Evolutionary conservation across 352 stramenopile genomes (phyloP), one percentile per base, ranked within the genome.

Genomic region (Pythium apleroticum): DNA sequence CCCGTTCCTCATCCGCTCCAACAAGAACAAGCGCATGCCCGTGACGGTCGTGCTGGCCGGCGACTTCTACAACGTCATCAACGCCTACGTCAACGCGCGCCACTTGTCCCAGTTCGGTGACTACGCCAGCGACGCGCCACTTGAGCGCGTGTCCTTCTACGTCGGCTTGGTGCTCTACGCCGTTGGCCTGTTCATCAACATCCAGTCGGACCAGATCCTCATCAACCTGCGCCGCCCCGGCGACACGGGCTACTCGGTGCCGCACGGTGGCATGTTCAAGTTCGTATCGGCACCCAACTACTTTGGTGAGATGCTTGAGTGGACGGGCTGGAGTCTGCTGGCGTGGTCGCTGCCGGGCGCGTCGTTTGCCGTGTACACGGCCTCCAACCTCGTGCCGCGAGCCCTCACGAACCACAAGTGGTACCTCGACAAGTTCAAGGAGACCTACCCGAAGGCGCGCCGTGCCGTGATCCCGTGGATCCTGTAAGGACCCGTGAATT

Each of bases 231-330:
- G 81, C 57, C 75, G 76, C 33, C 78, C 80, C 4, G 74, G 77
- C 15, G 78, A 90, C 53, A 80, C 68, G 10, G 75, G 63, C 28
- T 93, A 91, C 60, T 69, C 74, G 35, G 85, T 93, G 46, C 84
- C 84, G 1, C 45, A 66, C 46, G 81, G 81, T 4, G 81, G 77
- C 20, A 63, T 93, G 65, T 93, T 93, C 59, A 66, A 77, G 67
- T 86, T 78, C 45, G 72, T 93, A n/a, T 88, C 81, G 39, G 80
- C 78, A n/a, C 78, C 84, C 10, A 93, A 93, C 69, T 89, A 90
- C 61, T 72, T 93, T 31, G 81, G 80, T 12, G 84, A 93, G 53
- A 72, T 90, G n/a, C 62, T 93, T 52, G 81, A 93, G 61, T 93
- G 84, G 84, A 69, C 59, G 11, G 84, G 84, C 58, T 93, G 82